A percentile compares a stretch with the other conserved stretches of the same genome.
phyloP scores from a whole-genome alignment of 352 stramenopile genomes.

The Pythium vanterpoolii region DNA sequence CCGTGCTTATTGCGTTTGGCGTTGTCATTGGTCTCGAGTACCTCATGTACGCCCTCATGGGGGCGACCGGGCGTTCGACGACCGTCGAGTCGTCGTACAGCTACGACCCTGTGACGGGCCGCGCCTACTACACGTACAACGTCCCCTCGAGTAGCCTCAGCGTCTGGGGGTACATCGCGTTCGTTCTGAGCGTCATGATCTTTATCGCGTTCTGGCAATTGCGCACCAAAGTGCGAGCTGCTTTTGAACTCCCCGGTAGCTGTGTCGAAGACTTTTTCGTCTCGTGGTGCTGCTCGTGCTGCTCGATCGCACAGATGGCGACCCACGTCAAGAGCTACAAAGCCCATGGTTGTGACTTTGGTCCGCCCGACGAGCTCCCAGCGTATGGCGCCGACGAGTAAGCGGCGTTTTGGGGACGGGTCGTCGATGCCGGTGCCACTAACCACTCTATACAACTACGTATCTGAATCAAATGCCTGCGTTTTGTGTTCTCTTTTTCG shows the following conservation, averaged over 20 bases:
- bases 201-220: slow-evolving; percentile 11
- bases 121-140: background rate
- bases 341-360: slow-evolving; percentile 1
- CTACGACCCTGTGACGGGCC: background rate
- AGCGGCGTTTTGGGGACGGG: background rate
- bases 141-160: background rate
- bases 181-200: background rate
- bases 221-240: background rate
- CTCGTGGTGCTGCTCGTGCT: slow-evolving; percentile 9
- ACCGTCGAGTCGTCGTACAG: background rate
- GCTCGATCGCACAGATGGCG: slow-evolving; percentile 11
- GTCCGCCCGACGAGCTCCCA: slow-evolving; percentile 2
- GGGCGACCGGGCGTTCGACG: background rate
- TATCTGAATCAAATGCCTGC: background rate
- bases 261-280: slow-evolving; percentile 10
- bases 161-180: slow-evolving; percentile 3
- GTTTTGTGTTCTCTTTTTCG: background rate
- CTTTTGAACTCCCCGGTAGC: background rate
- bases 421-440: too few species aligned
- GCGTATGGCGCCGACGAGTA: background rate
- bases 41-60: background rate
- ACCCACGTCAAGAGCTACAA: slow-evolving; percentile 20
- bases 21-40: slow-evolving; percentile 3
- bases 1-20: slow-evolving; percentile 6
- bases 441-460: background rate